These are phyloP conservation scores for Paxillus involutus DNA, from an alignment of 768 basidiomycete species.

Conservation along the genomic window DNA sequence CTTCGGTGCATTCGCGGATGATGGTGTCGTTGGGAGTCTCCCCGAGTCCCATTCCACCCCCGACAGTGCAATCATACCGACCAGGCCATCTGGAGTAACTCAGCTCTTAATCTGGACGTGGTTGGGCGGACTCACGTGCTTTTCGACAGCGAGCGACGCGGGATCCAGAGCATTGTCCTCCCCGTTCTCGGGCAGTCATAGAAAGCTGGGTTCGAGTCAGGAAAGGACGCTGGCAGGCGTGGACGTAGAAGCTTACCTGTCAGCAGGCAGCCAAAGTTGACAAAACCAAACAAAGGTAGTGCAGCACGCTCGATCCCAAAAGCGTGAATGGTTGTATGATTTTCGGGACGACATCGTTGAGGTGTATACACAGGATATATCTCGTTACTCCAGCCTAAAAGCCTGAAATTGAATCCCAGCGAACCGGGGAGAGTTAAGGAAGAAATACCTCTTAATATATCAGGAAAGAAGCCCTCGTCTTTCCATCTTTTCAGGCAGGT, in stretches of 20 bases:
- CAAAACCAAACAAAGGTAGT: conserved; percentile 44
- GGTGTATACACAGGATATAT: conserved; percentile 25
- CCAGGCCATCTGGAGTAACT: conserved; percentile 28
- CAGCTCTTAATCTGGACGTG: not conserved
- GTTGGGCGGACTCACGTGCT: conserved; percentile 33
- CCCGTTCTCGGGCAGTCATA: conserved; percentile 30
- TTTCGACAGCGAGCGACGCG: conserved; percentile 40
- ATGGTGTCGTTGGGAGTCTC: conserved; percentile 37
- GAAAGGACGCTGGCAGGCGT: not conserved
- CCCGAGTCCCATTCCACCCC: conserved; percentile 43
- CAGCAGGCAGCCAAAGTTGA: conserved; percentile 44
- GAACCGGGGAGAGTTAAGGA: not conserved
- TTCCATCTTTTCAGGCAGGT: conserved; percentile 16
- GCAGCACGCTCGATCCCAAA: conserved; percentile 45
- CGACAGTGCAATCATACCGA: conserved; percentile 42
- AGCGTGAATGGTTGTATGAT: conserved; percentile 14
- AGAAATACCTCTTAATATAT: conserved; percentile 21
- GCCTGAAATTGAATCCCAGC: not conserved
- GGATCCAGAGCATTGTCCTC: conserved; percentile 37
- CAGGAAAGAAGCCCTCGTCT: conserved; percentile 13
- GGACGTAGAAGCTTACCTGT: conserved; percentile 28
- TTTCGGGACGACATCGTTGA: conserved; percentile 3
- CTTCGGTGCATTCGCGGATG: conserved; percentile 43
- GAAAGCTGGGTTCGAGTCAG: conserved; percentile 27
- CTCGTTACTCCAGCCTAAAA: conserved; percentile 24